These are phyloP conservation scores for Phaseolus lunatus DNA, from an alignment of 306 rosid species.

Conservation along the genomic window DNA sequence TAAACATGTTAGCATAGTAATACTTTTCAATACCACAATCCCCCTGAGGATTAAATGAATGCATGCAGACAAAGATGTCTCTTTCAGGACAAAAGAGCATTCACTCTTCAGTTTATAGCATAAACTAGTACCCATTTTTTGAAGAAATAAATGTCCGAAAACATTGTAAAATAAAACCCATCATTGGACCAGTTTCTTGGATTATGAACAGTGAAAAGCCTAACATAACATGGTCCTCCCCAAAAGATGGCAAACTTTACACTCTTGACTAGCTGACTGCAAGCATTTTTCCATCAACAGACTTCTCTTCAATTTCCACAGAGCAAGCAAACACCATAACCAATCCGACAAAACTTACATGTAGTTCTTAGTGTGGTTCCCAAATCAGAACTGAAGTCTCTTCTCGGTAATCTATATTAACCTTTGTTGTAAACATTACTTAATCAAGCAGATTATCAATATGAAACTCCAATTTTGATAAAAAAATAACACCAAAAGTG, in stretches of 20 bases:
- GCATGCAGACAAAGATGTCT: constrained; percentile 3
- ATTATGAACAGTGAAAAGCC: constrained; percentile 21
- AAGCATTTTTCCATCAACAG: neutral
- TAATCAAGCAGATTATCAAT: neutral
- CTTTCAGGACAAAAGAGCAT: neutral
- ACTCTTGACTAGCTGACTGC: constrained; percentile 5
- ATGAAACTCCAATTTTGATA: neutral
- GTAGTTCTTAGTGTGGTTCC: neutral
- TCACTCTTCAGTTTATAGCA: constrained; percentile 11
- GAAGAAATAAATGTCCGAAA: constrained; percentile 16
- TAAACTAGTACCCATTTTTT: constrained; percentile 8
- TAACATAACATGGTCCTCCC: constrained; percentile 31
- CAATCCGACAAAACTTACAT: neutral
- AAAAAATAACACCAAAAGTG: neutral
- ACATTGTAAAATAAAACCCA: constrained; percentile 1
- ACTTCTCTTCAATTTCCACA: constrained; percentile 18
- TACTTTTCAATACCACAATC: constrained; percentile 14
- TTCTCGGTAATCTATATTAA: neutral
- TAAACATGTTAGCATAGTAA: neutral
- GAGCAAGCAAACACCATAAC: constrained; percentile 22
- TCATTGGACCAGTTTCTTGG: constrained; percentile 5
- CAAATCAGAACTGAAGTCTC: neutral
- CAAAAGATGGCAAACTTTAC: constrained; percentile 25
- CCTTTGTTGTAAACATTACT: neutral
- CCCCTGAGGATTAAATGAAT: constrained; percentile 17